A percentile compares a stretch with the other conserved stretches of the same genome.
Conservation (phyloP, 202 grass and related monocot species). For the Cymbopogon flexuosus region DNA sequence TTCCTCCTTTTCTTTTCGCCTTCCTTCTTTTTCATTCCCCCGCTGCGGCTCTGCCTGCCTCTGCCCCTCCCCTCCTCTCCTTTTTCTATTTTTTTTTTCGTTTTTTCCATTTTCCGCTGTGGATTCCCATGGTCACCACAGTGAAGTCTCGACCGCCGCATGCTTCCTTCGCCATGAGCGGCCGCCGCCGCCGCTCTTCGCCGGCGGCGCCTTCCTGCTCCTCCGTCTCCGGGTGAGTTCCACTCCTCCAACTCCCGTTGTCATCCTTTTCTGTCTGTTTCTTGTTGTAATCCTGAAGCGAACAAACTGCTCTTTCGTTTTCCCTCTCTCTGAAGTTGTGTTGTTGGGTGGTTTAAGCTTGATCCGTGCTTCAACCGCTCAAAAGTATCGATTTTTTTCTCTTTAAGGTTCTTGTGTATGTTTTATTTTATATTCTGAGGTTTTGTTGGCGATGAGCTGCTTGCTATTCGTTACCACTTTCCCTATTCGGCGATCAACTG, state of each 20-base stretch:
- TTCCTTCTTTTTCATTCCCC: constrained; percentile 28
- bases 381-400: neutral
- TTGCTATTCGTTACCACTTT: constrained; percentile 14
- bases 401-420: neutral
- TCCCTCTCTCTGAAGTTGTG: neutral
- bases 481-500: constrained; percentile 36
- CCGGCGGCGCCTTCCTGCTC: constrained; percentile 9
- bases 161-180: constrained; percentile 35
- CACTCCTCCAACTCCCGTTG: neutral
- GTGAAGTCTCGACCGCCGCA: constrained; percentile 42
- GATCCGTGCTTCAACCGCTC: constrained; percentile 29
- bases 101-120: constrained; percentile 15
- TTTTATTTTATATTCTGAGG: neutral
- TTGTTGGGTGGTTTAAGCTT: constrained; percentile 5
- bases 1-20: neutral
- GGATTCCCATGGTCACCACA: constrained; percentile 64
- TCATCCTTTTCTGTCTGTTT: constrained; percentile 10
- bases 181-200: constrained; percentile 21
- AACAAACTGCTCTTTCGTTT: constrained; percentile 1
- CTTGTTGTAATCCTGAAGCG: constrained; percentile 12
- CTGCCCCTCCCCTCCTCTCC: constrained; percentile 10
- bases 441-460: constrained; percentile 30
- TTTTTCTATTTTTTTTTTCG: constrained; percentile 8
- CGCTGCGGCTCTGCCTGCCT: neutral
- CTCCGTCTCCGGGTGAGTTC: constrained; percentile 21